Evolutionary conservation across 2,329 filamentous ascomycete species (phyloP).

Genomic region (Fusarium incarnatum): DNA sequence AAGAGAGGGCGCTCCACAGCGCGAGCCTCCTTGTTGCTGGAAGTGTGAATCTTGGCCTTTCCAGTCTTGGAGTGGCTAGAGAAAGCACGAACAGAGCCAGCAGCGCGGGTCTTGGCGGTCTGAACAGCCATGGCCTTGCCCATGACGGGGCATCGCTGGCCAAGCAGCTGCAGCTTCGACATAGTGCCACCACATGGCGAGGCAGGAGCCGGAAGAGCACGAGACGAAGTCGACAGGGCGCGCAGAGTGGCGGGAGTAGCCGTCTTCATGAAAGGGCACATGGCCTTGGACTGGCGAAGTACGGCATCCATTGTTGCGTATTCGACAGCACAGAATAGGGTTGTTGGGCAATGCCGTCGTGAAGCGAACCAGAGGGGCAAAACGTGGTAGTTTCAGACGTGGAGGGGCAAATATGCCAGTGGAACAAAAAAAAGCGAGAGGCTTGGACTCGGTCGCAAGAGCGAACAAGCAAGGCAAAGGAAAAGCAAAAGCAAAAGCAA

Average conservation of each 20-base stretch:
- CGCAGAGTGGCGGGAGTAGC: constrained; percentile 92
- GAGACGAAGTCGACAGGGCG: constrained; percentile 81
- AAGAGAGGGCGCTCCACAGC: constrained; percentile 73
- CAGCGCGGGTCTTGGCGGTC: constrained; percentile 66
- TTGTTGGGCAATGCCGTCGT: constrained; percentile 20
- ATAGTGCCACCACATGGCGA: constrained; percentile 90
- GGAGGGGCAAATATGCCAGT: constrained; percentile 33
- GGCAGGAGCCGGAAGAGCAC: constrained; percentile 50
- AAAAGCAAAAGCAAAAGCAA: constrained; percentile 27
- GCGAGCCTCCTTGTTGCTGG: constrained; percentile 79
- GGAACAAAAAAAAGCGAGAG: constrained; percentile 26
- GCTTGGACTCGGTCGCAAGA: constrained; percentile 27
- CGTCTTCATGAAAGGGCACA: constrained; percentile 98
- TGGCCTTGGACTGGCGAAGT: constrained; percentile 92
- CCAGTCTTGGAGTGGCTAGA: constrained; percentile 63
- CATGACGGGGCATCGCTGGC: constrained; percentile 97
- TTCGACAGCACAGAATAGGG: constrained; percentile 5
- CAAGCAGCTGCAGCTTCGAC: constrained; percentile 95
- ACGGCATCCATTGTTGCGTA: constrained; percentile 82
- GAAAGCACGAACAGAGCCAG: constrained; percentile 64
- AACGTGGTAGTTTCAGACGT: constrained; percentile 15
- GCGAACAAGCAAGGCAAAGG: constrained; percentile 31
- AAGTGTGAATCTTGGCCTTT: constrained; percentile 85
- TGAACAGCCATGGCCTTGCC: constrained; percentile 96
- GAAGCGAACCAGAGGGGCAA: constrained; percentile 33